Base-by-base conservation (phyloP, 495 filamentous ascomycete genomes). In the Penicillium psychrofluorescens region DNA sequence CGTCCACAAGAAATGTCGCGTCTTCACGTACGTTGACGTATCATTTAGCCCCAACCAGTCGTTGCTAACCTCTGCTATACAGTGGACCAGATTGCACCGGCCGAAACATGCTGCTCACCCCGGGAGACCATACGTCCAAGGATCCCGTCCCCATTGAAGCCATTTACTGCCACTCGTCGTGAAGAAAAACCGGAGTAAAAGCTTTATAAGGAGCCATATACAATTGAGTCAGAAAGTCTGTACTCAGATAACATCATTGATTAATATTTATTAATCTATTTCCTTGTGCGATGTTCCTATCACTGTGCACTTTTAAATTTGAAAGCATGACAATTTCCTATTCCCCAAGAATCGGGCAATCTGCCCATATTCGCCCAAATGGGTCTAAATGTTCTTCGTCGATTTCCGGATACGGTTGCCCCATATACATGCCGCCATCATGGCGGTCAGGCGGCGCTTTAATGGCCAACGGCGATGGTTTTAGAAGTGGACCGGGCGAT, bases 31-130 rank as follows among this genome's bases (percentile, higher is more conserved):
- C 52, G 57, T 51, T 35, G 16, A 11, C 32, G 2, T 34, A 22
- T 4, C n/a, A 16, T 14, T 34, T 6, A 12, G 7, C 29, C 36
- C 11, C 2, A 11, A 7, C 10, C 4, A 14, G 8, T 0, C 32
- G 10, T 36, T 51, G n/a, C 47, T 12, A 14, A 16, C 6, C 1
- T 22, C 22, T 22, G 22, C 22, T 22, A 3, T 14, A 12, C 13
- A 61, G 57, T 41, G 57, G 57, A n/a, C 47, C 52, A 7, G 33
- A 42, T 0, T 61, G 57, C 44, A 61, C 57, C 14, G 57, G 57
- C n/a, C 51, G 50, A 39, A 61, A 61, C 57, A 49, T 51, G 2
- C 32, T 61, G 14, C 44, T 61, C 8, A 29, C 29, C n/a, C 54
- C 57, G 3, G 57, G 57, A 27, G 51, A 55, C 6, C 57, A 61